phyloP scores from a whole-genome alignment of 83 land plant genomes.

The Picea abies region DNA sequence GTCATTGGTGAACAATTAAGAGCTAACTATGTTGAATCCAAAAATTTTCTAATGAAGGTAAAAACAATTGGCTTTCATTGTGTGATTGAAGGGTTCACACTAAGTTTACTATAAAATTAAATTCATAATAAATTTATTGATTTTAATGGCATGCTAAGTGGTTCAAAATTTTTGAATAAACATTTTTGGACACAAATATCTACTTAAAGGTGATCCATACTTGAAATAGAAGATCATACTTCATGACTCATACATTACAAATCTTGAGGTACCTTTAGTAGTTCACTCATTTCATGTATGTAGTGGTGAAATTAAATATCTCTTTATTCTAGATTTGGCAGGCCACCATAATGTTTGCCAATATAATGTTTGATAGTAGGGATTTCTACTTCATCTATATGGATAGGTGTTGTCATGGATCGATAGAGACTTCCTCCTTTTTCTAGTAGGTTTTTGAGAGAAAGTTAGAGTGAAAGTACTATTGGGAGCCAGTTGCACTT shows the following conservation, averaged over 20 bases:
- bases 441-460: no score
- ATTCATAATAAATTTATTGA: no score
- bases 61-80: neutral
- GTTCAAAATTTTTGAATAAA: neutral
- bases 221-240: conserved; percentile 79
- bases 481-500: no score
- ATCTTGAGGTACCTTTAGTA: conserved; percentile 18
- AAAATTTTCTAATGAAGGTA: conserved; percentile 69
- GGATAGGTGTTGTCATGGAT: no score
- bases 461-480: no score
- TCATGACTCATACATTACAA: conserved; percentile 81
- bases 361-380: no score
- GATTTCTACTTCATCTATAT: no score
- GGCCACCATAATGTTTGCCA: no score
- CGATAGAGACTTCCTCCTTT: no score
- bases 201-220: conserved; percentile 18
- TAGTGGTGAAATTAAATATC: no score
- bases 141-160: neutral
- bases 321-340: no score
- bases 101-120: neutral
- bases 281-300: no score
- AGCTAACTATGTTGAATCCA: conserved; percentile 62
- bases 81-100: neutral
- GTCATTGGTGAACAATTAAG: conserved; percentile 66
- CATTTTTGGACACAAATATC: conserved; percentile 81